A percentile compares a stretch with the other conserved stretches of the same genome.
phyloP scores from a whole-genome alignment of 106 monocot species.

The Chionographis japonica region DNA sequence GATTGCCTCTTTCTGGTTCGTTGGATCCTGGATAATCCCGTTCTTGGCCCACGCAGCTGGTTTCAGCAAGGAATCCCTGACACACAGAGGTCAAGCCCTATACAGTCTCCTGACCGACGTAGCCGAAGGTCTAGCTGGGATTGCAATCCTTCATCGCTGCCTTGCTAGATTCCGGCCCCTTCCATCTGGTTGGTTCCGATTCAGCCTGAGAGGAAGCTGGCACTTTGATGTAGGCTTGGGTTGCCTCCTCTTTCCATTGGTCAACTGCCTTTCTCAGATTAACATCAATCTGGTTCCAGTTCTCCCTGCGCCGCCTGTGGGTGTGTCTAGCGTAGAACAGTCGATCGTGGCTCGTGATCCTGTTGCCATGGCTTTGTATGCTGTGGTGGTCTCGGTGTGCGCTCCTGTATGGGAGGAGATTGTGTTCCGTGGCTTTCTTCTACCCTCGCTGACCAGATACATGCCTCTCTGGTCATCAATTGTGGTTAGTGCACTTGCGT shows the following conservation, averaged over 20 bases:
- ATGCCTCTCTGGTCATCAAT: slow-evolving; percentile 48
- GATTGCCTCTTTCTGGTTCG: slow-evolving; percentile 61
- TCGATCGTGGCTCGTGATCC: slow-evolving; percentile 61
- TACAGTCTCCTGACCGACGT: slow-evolving; percentile 62
- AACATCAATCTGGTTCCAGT: slow-evolving; percentile 44
- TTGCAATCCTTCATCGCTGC: slow-evolving; percentile 51
- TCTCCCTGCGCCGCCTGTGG: slow-evolving; percentile 27
- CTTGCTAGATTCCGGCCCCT: slow-evolving; percentile 45
- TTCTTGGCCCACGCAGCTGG: slow-evolving; percentile 45
- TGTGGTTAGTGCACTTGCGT: slow-evolving; percentile 41
- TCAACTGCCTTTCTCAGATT: slow-evolving; percentile 38
- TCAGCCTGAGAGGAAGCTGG: slow-evolving; percentile 53
- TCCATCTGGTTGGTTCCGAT: slow-evolving; percentile 51
- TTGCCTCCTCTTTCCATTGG: slow-evolving; percentile 54
- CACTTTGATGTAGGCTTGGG: slow-evolving; percentile 43
- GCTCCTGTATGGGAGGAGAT: slow-evolving; percentile 65
- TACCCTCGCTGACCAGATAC: slow-evolving; percentile 54
- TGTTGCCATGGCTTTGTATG: slow-evolving; percentile 60
- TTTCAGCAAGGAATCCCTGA: slow-evolving; percentile 44
- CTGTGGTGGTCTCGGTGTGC: slow-evolving; percentile 48
- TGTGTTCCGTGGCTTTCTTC: slow-evolving; percentile 53
- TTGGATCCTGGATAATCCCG: slow-evolving; percentile 63
- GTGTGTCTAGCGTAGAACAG: slow-evolving; percentile 57
- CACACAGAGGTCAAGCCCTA: slow-evolving; percentile 55
- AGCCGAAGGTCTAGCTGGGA: slow-evolving; percentile 51